Percentiles rank a stretch among this genome's conserved stretches.
phyloP scores from a whole-genome alignment of 805 yeast genomes.

The Ogataea chonburiensis region DNA sequence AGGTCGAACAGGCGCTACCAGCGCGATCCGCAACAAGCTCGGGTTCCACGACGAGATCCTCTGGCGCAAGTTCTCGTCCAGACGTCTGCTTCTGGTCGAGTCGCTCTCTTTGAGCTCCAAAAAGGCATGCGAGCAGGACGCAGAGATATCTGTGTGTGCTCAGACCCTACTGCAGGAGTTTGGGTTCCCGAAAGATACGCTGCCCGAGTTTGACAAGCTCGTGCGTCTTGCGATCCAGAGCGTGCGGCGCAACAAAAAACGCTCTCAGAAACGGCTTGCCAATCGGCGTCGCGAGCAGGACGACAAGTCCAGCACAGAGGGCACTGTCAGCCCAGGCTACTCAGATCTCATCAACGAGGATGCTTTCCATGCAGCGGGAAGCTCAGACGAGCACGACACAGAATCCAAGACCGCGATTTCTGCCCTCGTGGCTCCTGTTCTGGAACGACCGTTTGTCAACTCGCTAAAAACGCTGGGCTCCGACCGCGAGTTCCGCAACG shows the following conservation, averaged over 20 bases:
- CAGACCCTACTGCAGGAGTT: conserved; percentile 74
- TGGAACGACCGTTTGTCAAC: conserved; percentile 23
- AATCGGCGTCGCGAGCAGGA: conserved; percentile 16
- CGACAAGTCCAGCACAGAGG: conserved; percentile 29
- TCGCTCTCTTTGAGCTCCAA: conserved; percentile 54
- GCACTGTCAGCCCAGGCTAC: conserved; percentile 22
- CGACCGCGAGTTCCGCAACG: conserved; percentile 28
- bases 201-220: conserved; percentile 79
- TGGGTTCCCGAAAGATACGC: conserved; percentile 55
- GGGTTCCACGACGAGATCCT: conserved; percentile 75
- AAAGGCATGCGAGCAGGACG: conserved; percentile 93
- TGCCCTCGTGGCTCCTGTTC: conserved; percentile 43
- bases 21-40: conserved; percentile 53
- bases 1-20: conserved; percentile 36
- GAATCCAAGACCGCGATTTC: conserved; percentile 47
- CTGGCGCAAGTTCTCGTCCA: conserved; percentile 90
- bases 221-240: conserved; percentile 94
- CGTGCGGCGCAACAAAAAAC: conserved; percentile 81
- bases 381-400: conserved; percentile 17
- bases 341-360: conserved; percentile 23
- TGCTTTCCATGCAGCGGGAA: conserved; percentile 4
- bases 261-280: conserved; percentile 47
- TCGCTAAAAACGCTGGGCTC: conserved; percentile 26
- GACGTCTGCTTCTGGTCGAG: conserved; percentile 87
- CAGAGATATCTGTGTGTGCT: conserved; percentile 76